Conservation (phyloP, 495 filamentous ascomycete genomes). For the Aspergillus mulundensis region DNA sequence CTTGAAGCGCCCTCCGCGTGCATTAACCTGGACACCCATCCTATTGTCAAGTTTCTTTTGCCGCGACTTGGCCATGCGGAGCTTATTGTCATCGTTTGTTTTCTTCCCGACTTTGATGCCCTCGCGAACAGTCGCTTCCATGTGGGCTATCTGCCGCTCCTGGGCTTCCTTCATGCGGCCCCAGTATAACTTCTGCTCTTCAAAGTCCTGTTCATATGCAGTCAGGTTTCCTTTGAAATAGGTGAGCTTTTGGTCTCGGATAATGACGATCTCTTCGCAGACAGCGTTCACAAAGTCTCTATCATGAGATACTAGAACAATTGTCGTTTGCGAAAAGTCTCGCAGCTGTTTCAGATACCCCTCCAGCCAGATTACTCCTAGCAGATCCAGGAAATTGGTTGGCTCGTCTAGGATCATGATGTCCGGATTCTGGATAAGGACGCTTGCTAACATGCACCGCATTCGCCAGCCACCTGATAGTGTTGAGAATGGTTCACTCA, state of each 20-base stretch:
- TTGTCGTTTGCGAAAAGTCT: slow-evolving; percentile 32
- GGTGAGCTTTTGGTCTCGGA: slow-evolving; percentile 56
- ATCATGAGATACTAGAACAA: slow-evolving; percentile 78
- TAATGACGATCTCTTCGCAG: slow-evolving; percentile 70
- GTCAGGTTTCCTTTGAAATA: slow-evolving; percentile 59
- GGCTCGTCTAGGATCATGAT: slow-evolving; percentile 84
- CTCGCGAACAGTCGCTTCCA: slow-evolving; percentile 68
- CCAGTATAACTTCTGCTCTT: slow-evolving; percentile 59
- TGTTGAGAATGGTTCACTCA: slow-evolving; percentile 52
- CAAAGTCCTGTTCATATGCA: slow-evolving; percentile 62
- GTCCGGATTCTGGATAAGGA: slow-evolving; percentile 66
- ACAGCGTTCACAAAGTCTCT: slow-evolving; percentile 67
- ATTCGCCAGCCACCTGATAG: slow-evolving; percentile 81
- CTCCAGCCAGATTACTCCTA: slow-evolving; percentile 81
- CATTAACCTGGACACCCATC: slow-evolving; percentile 66
- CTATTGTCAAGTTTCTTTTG: slow-evolving; percentile 80
- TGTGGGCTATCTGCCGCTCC: slow-evolving; percentile 70
- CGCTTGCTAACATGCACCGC: slow-evolving; percentile 62
- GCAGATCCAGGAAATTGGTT: slow-evolving; percentile 78
- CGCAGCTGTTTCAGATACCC: slow-evolving; percentile 56
- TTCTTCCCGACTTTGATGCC: slow-evolving; percentile 65
- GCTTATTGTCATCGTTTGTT: slow-evolving; percentile 72
- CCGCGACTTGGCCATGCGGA: slow-evolving; percentile 70
- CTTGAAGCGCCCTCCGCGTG: slow-evolving; percentile 71
- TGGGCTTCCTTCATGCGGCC: slow-evolving; percentile 74